A percentile compares a stretch with the other conserved stretches of the same genome.
These are phyloP conservation scores for Solanum hybrid DNA, from an alignment of 305 asterid species.

Conservation along the genomic window DNA sequence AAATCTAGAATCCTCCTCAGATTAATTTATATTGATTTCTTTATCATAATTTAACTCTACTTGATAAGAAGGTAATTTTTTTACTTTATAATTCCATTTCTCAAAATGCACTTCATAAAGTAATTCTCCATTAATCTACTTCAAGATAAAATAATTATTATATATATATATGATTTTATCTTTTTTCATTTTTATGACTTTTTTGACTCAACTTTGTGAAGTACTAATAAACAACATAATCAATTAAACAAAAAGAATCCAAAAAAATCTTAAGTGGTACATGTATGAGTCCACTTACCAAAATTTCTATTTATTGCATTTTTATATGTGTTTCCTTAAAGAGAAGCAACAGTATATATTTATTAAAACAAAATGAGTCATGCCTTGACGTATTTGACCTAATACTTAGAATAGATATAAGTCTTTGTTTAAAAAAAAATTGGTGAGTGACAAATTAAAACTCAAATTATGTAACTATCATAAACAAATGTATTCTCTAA, in stretches of 20 bases:
- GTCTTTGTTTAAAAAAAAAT: not conserved
- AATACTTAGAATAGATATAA: not conserved
- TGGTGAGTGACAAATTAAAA: not conserved
- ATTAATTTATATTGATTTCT: not conserved
- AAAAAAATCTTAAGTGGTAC: not conserved
- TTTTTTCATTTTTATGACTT: not conserved
- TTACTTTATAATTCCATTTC: not conserved
- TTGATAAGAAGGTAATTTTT: not conserved
- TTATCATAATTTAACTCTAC: not conserved
- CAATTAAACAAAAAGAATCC: not conserved
- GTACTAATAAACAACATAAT: not conserved
- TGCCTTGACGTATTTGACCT: not conserved
- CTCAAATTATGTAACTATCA: not conserved
- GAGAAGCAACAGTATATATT: not conserved
- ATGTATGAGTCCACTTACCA: not conserved
- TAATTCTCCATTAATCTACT: not conserved
- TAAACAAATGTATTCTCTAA: not conserved
- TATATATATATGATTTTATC: not conserved
- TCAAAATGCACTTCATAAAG: not conserved
- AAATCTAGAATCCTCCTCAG: not conserved
- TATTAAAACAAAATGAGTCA: not conserved
- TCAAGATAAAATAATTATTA: not conserved
- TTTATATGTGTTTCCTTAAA: not conserved
- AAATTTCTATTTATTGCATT: not conserved
- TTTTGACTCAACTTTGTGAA: not conserved